Base-by-base conservation (phyloP, 768 basidiomycete species). In the Tephrocybe sp. region DNA sequence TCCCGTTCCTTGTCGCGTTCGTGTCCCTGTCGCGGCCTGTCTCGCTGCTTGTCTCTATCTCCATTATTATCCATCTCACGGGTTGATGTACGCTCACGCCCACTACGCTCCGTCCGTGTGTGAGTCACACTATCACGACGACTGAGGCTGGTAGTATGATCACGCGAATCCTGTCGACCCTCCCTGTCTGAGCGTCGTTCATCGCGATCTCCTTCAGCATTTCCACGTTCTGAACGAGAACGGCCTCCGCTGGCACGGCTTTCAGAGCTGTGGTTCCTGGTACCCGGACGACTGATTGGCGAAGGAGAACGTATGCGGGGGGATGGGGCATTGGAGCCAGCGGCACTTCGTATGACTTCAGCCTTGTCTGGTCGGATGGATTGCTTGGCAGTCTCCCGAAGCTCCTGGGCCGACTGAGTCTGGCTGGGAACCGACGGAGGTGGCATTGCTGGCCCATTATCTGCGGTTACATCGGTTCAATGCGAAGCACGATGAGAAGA, bases 391-490 rank as follows among this genome's bases (percentile, higher is more conserved):
- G 86, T 90, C 63, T 88, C 88, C 44, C 90, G 79, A 14, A 91
- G 75, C 59, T 90, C 90, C 58, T 90, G 87, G 1, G 89, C 88
- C 9, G 86, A 87, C 5, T 73, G 68, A 0, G 89, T 90, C 60
- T 90, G 88, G 59, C 90, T 92, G 2, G 90, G 90, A 42, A 76
- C 82, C 21, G 72, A 75, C 15, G 90, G 90, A 3, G 91, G 90
- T 11, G 86, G 88, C 89, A 93, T 92, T 1, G 62, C 62, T 30
- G 79, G 75, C n/a, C 61, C 65, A 25, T 62, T 62, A 46, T 75
- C 77, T 14, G 60, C 57, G 20, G 62, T 51, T 41, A 69, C 71
- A 32, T 78, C 76, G 83, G 82, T 5, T 51, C 43, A 49, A 66
- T 65, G 44, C 71, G 72, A 43, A 69, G 64, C 56, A 36, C 72